Percentiles rank a stretch among this genome's conserved stretches.
These are phyloP conservation scores for Ustilago crameri DNA, from an alignment of 1,284 basidiomycete genomes.

Conservation along the genomic window DNA sequence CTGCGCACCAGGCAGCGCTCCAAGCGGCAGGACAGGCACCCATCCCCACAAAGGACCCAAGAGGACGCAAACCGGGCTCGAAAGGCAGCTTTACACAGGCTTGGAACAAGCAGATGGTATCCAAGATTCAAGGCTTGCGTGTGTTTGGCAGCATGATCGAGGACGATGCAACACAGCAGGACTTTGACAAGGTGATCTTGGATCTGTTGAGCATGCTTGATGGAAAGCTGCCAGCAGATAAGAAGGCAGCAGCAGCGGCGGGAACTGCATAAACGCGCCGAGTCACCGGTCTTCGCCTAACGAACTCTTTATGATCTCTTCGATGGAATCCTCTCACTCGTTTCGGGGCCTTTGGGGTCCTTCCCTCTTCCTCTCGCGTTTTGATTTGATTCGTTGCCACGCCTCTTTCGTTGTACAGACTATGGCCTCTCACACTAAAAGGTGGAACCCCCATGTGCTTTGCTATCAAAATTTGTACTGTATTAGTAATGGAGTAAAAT, in stretches of 20 bases:
- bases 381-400: not conserved
- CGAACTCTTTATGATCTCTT: not conserved
- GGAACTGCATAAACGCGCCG: not conserved
- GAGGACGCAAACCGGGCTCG: constrained; percentile 22
- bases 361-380: not conserved
- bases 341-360: too few relatives aligned
- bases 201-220: constrained; percentile 41
- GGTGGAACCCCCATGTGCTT: not conserved
- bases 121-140: constrained; percentile 38
- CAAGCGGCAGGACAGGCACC: constrained; percentile 34
- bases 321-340: too few relatives aligned
- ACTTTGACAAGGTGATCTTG: constrained; percentile 38
- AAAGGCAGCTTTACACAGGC: constrained; percentile 36
- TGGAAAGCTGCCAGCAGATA: constrained; percentile 35
- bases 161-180: constrained; percentile 44
- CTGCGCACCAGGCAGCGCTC: constrained; percentile 23
- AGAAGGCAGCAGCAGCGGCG: constrained; percentile 5
- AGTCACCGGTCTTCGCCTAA: not conserved
- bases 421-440: not conserved
- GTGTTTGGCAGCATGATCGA: constrained; percentile 51
- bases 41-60: constrained; percentile 33
- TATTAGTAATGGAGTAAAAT: not conserved
- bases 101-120: constrained; percentile 45
- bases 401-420: not conserved
- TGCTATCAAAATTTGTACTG: not conserved